Conservation (phyloP, 495 filamentous ascomycete genomes). For the Parmelia sp. region DNA sequence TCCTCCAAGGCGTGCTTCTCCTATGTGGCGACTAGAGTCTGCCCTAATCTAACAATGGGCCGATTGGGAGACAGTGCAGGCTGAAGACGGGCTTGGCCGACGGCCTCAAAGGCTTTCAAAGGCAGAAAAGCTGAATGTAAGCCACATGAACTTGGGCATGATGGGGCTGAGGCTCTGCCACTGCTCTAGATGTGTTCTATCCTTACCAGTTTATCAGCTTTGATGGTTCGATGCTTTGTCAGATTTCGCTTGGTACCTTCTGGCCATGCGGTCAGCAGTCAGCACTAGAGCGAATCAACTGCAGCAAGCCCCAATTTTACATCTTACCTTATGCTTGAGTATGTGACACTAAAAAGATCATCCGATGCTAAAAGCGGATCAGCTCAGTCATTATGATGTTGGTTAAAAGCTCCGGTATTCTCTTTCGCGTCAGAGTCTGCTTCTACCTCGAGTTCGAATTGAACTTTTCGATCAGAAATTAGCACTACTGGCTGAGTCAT, state of each 20-base stretch:
- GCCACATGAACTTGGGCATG: no score
- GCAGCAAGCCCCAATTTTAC: background rate
- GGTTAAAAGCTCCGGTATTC: background rate
- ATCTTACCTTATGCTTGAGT: no score
- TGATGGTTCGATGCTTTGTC: slow-evolving; percentile 2
- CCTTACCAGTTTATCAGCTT: background rate
- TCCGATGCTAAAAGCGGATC: background rate
- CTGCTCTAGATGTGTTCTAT: background rate
- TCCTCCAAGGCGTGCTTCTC: no score
- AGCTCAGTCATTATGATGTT: background rate
- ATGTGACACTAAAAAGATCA: background rate
- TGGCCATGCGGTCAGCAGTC: background rate
- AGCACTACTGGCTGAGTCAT: no score
- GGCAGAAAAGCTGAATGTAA: no score
- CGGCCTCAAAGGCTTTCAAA: no score
- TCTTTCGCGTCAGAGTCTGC: background rate
- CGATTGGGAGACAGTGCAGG: no score
- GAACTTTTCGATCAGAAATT: background rate
- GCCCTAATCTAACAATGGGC: no score
- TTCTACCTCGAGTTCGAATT: background rate
- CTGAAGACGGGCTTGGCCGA: no score
- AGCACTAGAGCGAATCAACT: background rate
- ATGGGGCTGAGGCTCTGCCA: background rate
- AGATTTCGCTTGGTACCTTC: slow-evolving; percentile 11
- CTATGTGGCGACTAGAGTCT: no score